These are phyloP conservation scores for Diospyros kaki DNA, from an alignment of 148 eudicot species.

Conservation along the genomic window DNA sequence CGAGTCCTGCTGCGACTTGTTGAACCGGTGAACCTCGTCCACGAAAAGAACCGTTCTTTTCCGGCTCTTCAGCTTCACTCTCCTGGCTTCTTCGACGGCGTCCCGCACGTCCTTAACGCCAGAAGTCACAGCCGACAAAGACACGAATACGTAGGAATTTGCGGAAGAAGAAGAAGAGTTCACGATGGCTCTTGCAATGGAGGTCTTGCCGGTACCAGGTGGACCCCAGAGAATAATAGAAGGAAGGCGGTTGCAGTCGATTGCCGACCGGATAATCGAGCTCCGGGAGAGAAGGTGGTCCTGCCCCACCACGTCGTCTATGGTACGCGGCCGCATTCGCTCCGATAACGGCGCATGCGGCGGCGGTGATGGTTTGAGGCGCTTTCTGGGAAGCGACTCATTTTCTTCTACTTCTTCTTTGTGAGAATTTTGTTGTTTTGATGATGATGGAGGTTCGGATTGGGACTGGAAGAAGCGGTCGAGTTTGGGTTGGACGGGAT, in stretches of 20 bases:
- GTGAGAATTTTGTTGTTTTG: background rate
- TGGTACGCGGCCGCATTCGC: constrained; percentile 67
- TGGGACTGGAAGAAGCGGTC: constrained; percentile 27
- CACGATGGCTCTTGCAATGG: constrained; percentile 68
- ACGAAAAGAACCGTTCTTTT: constrained; percentile 73
- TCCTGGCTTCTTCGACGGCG: constrained; percentile 61
- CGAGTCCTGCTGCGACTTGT: constrained; percentile 80
- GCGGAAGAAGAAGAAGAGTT: constrained; percentile 19
- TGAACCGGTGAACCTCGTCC: constrained; percentile 91
- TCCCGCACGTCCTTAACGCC: constrained; percentile 92
- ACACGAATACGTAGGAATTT: constrained; percentile 44
- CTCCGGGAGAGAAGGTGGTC: constrained; percentile 54
- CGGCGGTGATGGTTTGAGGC: constrained; percentile 18
- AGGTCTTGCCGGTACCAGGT: constrained; percentile 94
- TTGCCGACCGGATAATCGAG: constrained; percentile 52
- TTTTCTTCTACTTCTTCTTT: background rate
- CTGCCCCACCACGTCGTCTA: constrained; percentile 69
- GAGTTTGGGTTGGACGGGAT: constrained; percentile 36
- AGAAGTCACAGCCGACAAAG: constrained; percentile 58
- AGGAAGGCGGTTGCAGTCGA: constrained; percentile 49
- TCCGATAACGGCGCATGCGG: constrained; percentile 45
- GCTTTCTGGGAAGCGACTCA: constrained; percentile 23
- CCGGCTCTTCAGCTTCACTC: constrained; percentile 20
- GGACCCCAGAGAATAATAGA: constrained; percentile 89
- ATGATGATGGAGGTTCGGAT: background rate